Evolutionary conservation across 441 rosid genomes (phyloP), one percentile per base, ranked within the genome.

Genomic region (Jatropha multifida): DNA sequence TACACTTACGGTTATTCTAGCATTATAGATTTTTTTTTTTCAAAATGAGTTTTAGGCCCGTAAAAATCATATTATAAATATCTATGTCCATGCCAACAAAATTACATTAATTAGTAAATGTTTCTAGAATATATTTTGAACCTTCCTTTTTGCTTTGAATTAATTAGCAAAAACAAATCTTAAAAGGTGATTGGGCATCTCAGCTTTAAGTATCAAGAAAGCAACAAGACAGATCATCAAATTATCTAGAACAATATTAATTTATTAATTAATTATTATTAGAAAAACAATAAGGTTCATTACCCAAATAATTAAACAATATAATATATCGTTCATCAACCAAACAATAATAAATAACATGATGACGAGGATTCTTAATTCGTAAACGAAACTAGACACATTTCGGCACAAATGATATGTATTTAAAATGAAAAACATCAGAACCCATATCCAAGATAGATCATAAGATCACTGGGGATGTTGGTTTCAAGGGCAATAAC

Each of bases 361-460:
- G 7, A 62, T 37, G 67, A 27, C 1, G 1, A 27, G 32, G 32
- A 27, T 27, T 27, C 32, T 27, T 27, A 27, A 27, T 27, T 27
- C 32, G 1, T 27, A 27, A 27, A 27, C 32, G 32, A 27, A 27
- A 27, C 32, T 27, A 27, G 32, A 27, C 32, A 27, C 2, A 38
- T 55, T 68, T 15, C 72, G 71, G 74, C 5, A 5, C 7, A 17
- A 54, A 54, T 54, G 58, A 18, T 13, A 17, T 1, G 17, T 12
- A 69, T 73, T 77, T 71, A 41, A 58, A 81, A 80, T 68, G 68
- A 71, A 26, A 76, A 77, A 71, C 69, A 74, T 72, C 66, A 76
- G 58, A 83, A 84, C 75, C 65, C 80, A 78, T 77, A 82, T 83
- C 88, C 82, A 85, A 80, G 80, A 79, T 77, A 82, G 81, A 84